A percentile compares a stretch with the other conserved stretches of the same genome.
phyloP scores from a whole-genome alignment of 257 asterid species.

The Vinca minor region DNA sequence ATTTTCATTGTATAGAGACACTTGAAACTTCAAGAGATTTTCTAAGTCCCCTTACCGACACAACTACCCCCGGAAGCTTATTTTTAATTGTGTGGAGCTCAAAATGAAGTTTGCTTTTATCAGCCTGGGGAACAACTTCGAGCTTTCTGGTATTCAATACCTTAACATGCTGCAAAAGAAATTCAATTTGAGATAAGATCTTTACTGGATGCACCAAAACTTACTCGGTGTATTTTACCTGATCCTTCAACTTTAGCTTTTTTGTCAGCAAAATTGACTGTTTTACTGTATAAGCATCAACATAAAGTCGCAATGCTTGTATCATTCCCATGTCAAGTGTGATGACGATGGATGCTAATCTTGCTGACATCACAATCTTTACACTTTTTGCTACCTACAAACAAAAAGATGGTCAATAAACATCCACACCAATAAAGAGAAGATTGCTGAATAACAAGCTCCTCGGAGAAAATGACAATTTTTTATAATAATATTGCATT shows the following conservation, averaged over 20 bases:
- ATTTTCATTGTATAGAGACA: background rate
- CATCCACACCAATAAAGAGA: background rate
- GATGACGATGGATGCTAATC: conserved; percentile 52
- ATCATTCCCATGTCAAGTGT: conserved; percentile 66
- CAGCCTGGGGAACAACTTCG: conserved; percentile 42
- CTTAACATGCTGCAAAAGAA: conserved; percentile 49
- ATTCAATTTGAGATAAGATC: background rate
- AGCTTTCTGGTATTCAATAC: conserved; percentile 49
- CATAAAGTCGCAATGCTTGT: conserved; percentile 46
- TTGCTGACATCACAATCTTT: conserved; percentile 57
- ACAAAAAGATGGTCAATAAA: conserved; percentile 17
- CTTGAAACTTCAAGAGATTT: background rate
- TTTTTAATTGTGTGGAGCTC: conserved; percentile 53
- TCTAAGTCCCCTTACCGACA: conserved; percentile 42
- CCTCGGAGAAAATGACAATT: background rate
- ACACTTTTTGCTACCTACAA: conserved; percentile 74
- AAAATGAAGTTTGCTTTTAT: conserved; percentile 55
- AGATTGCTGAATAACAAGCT: background rate
- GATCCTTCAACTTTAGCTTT: conserved; percentile 59
- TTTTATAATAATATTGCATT: background rate
- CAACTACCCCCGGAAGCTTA: conserved; percentile 67
- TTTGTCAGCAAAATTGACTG: conserved; percentile 57
- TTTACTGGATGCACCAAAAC: background rate
- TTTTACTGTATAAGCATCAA: conserved; percentile 62
- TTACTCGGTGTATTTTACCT: conserved; percentile 26